Base-by-base conservation (phyloP, 2,329 filamentous ascomycete species). In the Aspergillus awamori region DNA sequence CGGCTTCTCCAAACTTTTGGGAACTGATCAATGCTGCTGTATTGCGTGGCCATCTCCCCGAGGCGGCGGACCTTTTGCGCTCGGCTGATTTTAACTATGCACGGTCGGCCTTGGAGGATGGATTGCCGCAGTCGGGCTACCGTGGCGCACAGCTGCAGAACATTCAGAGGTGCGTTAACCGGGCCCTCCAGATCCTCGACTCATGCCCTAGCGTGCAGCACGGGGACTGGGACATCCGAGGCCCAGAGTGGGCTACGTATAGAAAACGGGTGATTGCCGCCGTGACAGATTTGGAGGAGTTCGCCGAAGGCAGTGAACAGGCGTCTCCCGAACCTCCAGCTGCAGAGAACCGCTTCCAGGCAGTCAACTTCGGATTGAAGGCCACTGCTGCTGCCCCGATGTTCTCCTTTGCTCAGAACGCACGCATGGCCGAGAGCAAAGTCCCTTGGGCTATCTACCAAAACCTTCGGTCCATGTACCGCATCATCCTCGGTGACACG, bases 381-480 rank as follows among this genome's bases (percentile, higher is more conserved):
- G 60, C 70, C n/a, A 72, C 61, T 43, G 53, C 69, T 67, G 79
- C 70, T 72, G 82, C 70, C 68, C 82, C 70, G 70, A 84, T 72
- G 78, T 86, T 67, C 76, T 87, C 88, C 5, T 87, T 90, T 57
- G 86, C 83, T 75, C 89, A 83, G 78, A 89, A 77, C 74, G 91
- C 80, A 56, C 81, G 84, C 53, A 91, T 89, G 76, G 93, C 92
- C 2, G 91, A 93, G 69, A 96, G 91, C 71, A 88, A 89, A 67
- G 89, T 97, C 36, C 94, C 93, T 0, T 97, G 91, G 91, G 87
- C 90, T 24, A 87, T 98, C 28, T 97, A 96, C 74, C 89, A 97
- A 72, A 92, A 90, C 67, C 80, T 98, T 57, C 87, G 89, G 66
- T 87, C 87, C 11, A 79, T 97, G 5, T 97, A 97, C 73, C 88